Base-by-base conservation (phyloP, 1,284 basidiomycete species). In the Albatrellus sp. region DNA sequence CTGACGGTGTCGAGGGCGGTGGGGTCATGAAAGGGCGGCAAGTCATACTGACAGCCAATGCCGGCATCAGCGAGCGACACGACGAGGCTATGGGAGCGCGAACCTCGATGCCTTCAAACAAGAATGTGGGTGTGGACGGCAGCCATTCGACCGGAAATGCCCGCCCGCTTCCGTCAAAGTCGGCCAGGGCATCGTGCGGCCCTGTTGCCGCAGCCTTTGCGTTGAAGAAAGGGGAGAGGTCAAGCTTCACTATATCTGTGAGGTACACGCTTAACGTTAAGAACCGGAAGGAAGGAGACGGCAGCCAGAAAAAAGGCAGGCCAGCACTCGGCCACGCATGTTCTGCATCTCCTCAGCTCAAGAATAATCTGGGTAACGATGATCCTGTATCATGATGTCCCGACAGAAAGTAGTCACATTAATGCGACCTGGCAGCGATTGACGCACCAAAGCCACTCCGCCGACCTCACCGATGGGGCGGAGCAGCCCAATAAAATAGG, bases 81-180 rank as follows among this genome's bases (percentile, higher is more conserved):
- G n/a, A 37, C 24, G 24, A 24, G 24, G 24, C 7, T 24, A 24
- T 24, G 24, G 24, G 8, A 11, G 37, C 30, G 20, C n/a, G 11
- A 24, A 51, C 51, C 41, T 53, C 42, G 20, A 53, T 47, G 14
- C 51, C 51, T 29, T 42, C 33, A 40, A 49, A 51, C 14, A 17
- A 35, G 36, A 51, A 51, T 7, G 46, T 43, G 11, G 40, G 12
- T 11, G 44, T 36, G 2, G 39, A 37, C 1, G 51, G 51, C 16
- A 53, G 46, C 12, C 35, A 47, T 36, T 53, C 48, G 19, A 45
- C 51, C 3, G 51, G 51, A 34, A 49, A 51, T 17, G 51, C 50
- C 11, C 51, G 38, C 6, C 48, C 45, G 28, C 43, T 47, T 7
- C 51, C 51, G 32, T 53, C 51, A 36, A 53, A 51, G 37, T 53